Base-by-base conservation (phyloP, 2,329 filamentous ascomycete genomes). In the Monosporascus sp. region DNA sequence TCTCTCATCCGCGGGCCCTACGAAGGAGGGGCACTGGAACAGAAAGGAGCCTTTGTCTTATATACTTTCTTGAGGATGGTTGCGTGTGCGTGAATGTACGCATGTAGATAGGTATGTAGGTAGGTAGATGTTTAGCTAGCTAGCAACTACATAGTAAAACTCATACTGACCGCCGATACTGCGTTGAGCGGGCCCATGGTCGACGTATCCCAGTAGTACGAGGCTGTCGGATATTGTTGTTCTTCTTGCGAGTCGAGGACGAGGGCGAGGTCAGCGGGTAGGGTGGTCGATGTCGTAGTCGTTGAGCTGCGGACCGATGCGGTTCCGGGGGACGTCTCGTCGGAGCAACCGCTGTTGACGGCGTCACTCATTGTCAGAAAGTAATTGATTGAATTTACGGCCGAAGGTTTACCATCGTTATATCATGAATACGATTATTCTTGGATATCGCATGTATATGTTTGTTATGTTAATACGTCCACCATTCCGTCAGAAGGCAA, bases 181-280 rank as follows among this genome's bases (percentile, higher is more conserved):
- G 77, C 67, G 60, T 76, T 84, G 51, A 83, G 68, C 53, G 78
- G 75, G 54, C 80, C 75, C 81, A 84, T 84, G 58, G 75, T 78
- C 55, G 74, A 68, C 45, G 76, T 73, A 72, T 83, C 78, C 73
- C 81, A 84, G 66, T 83, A 83, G 50, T 75, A 70, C 43, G 80
- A 78, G 43, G 70, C 72, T 49, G 54, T 20, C 14, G 43, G 24
- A 8, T 47, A 51, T 17, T 25, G 49, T 20, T 39, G 43, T 15
- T 41, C 48, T 9, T 49, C 52, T 39, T 41, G 48, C 45, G 60
- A 49, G 54, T 64, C 60, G 53, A 60, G 55, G n/a, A 59, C 57
- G 52, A 64, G 57, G 47, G 57, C 55, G 60, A 63, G 62, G 52
- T 64, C 63, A 54, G 59, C 58, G 52, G 62, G 60, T 18, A 61